Evolutionary conservation across 2,329 filamentous ascomycete species (phyloP), one percentile per base, ranked within the genome.

Genomic region (Colletotrichum sp.): DNA sequence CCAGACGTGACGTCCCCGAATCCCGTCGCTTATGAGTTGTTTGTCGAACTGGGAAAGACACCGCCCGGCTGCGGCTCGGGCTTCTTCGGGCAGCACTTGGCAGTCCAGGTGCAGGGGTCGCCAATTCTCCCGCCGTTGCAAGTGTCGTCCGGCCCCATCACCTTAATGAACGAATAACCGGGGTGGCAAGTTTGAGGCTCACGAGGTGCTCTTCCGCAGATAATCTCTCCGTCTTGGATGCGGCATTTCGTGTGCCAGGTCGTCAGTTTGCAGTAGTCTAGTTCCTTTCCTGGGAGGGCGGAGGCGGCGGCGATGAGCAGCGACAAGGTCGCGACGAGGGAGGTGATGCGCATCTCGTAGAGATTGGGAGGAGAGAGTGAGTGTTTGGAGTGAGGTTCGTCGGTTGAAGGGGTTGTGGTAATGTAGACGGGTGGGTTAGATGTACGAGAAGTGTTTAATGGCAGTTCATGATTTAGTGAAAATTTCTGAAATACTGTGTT

Each of bases 331-430:
- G 39, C 39, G 39, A n/a, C 19, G 5, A 49, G 5, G 39, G 39
- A 49, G 39, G 0, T n/a, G 39, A 49, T 6, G 9, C 16, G 39
- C 39, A 49, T 49, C 39, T 44, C 2, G 39, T 11, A n/a, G 16
- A 19, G 39, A 0, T 6, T 19, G 0, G 0, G 8, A 44, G 5
- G 19, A 49, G 19, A 49, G 39, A 0, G 39, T 0, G 39, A n/a
- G 19, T 49, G 39, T 8, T n/a, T 2, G 19, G 0, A 5, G 19
- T 49, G 39, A 49, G 9, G 39, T 49, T 44, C 5, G 9, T n/a
- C 19, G 39, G 39, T 44, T 49, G 39, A n/a, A 49, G 0, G 39
- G 39, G 39, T n/a, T 49, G 39, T n/a, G 39, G 39, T 49, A n/a
- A 49, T 0, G 39, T 0, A n/a, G 39, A n/a, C 16, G 15, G 15